These are phyloP conservation scores for Zygosaccharomyces bailii DNA, from an alignment of 805 yeast genomes.

Conservation along the genomic window DNA sequence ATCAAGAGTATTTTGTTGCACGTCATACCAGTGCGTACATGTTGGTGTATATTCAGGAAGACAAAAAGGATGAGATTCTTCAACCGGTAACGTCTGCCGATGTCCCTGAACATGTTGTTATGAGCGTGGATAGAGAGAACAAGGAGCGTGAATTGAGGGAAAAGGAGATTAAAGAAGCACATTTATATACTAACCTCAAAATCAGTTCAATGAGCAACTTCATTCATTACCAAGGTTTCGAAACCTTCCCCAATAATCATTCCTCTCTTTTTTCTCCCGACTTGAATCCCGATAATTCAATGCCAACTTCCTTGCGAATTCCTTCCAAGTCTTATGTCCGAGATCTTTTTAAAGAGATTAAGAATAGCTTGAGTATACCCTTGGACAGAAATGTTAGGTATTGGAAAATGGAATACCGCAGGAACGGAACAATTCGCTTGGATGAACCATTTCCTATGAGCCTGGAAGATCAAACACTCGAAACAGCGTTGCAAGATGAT, in stretches of 20 bases:
- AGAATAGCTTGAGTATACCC: slow-evolving; percentile 41
- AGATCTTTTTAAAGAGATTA: slow-evolving; percentile 49
- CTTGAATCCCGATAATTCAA: slow-evolving; percentile 42
- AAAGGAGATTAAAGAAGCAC: slow-evolving; percentile 69
- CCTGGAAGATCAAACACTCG: slow-evolving; percentile 42
- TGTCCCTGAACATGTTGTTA: slow-evolving; percentile 66
- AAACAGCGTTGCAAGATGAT: slow-evolving; percentile 47
- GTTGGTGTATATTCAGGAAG: slow-evolving; percentile 85
- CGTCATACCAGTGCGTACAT: slow-evolving; percentile 94
- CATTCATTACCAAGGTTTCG: slow-evolving; percentile 65
- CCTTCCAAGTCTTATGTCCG: slow-evolving; percentile 53
- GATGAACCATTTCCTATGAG: slow-evolving; percentile 39
- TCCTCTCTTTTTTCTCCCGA: slow-evolving; percentile 47
- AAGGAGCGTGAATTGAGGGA: slow-evolving; percentile 51
- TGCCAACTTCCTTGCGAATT: slow-evolving; percentile 49
- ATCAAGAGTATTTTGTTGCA: slow-evolving; percentile 59
- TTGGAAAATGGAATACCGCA: slow-evolving; percentile 63
- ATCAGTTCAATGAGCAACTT: slow-evolving; percentile 55
- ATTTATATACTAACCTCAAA: slow-evolving; percentile 54
- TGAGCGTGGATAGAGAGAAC: slow-evolving; percentile 60
- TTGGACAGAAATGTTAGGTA: slow-evolving; percentile 45
- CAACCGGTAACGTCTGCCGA: slow-evolving; percentile 52
- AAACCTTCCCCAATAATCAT: slow-evolving; percentile 62
- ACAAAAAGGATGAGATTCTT: slow-evolving; percentile 53
- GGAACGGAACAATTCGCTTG: slow-evolving; percentile 68